phyloP scores from a whole-genome alignment of 306 rosid species.

The Dalbergia oliveri region DNA sequence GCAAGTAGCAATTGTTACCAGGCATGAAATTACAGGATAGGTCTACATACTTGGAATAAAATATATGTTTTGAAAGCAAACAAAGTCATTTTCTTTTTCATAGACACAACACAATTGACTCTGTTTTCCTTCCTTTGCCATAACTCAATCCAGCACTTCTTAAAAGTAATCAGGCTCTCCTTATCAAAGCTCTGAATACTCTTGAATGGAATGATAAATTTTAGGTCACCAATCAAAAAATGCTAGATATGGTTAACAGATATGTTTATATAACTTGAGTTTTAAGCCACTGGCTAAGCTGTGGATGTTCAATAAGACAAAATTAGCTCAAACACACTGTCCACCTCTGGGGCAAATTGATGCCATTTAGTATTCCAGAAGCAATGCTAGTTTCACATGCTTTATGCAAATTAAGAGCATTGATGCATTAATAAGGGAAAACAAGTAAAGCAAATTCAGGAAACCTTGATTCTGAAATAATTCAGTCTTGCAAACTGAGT shows the following conservation, averaged over 20 bases:
- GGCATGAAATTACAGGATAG: neutral
- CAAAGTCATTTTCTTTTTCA: neutral
- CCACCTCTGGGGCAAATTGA: neutral
- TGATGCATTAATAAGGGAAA: neutral
- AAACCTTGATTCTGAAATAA: neutral
- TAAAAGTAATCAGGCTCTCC: no score
- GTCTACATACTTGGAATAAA: neutral
- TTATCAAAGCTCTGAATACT: no score
- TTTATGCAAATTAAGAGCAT: neutral
- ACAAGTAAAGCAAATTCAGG: neutral
- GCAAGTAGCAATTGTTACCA: neutral
- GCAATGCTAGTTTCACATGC: neutral
- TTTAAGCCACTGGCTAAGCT: neutral
- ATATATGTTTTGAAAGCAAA: conserved; percentile 20
- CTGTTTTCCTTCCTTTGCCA: no score
- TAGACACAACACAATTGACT: no score
- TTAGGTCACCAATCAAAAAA: neutral
- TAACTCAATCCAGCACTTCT: no score
- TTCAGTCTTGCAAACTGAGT: conserved; percentile 34
- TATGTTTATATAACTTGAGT: no score
- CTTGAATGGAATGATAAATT: neutral
- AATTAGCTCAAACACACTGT: neutral
- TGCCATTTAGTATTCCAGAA: neutral
- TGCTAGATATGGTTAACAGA: neutral
- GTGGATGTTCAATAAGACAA: neutral